These are phyloP conservation scores for Turnera subulata DNA, from an alignment of 345 rosid genomes.

Conservation along the genomic window DNA sequence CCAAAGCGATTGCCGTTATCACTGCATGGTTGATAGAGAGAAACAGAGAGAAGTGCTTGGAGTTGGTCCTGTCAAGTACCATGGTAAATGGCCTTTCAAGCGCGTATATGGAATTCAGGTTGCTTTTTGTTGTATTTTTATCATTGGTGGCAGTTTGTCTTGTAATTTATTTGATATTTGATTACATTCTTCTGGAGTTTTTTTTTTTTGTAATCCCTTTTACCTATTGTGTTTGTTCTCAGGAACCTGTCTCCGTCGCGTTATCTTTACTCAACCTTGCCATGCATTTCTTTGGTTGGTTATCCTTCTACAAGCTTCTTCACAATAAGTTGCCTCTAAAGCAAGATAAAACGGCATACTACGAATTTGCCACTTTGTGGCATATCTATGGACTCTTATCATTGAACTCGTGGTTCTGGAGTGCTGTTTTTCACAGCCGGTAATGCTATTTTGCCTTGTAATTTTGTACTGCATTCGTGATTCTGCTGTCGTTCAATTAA, in stretches of 20 bases:
- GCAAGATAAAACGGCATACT: constrained; percentile 59
- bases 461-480: background rate
- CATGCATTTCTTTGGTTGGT: constrained; percentile 82
- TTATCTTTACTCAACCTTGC: constrained; percentile 75
- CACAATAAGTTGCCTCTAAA: constrained; percentile 73
- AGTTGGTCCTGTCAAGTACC: constrained; percentile 68
- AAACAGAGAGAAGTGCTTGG: constrained; percentile 62
- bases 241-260: constrained; percentile 88
- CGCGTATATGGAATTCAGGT: constrained; percentile 84
- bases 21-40: constrained; percentile 84
- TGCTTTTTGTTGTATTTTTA: background rate
- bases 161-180: background rate
- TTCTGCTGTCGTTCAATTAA: too few relatives aligned
- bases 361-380: constrained; percentile 67
- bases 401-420: constrained; percentile 88
- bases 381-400: constrained; percentile 67
- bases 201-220: too few relatives aligned
- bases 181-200: background rate
- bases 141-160: background rate
- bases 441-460: constrained; percentile 20
- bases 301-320: constrained; percentile 76
- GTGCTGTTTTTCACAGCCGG: constrained; percentile 80
- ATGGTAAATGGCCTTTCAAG: constrained; percentile 84
- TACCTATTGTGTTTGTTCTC: constrained; percentile 13
- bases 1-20: constrained; percentile 55